phyloP scores from a whole-genome alignment of 108 stramenopile species.

The Cyclotella atomus region DNA sequence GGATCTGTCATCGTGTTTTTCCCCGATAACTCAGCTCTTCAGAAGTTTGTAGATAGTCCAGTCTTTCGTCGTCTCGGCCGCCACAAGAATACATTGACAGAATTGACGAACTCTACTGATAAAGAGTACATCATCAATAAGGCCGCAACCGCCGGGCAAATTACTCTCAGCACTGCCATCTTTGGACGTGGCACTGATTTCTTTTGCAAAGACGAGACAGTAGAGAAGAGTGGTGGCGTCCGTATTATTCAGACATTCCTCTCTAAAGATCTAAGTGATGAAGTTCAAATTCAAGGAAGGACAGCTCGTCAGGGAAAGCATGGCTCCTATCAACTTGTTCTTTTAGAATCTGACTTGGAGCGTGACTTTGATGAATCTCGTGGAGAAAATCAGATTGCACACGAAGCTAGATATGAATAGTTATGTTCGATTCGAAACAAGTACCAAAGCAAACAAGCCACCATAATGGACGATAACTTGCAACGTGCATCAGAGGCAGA shows the following conservation, averaged over 20 bases:
- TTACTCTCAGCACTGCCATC: slow-evolving; percentile 60
- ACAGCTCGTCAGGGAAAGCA: slow-evolving; percentile 68
- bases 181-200: slow-evolving; percentile 74
- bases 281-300: slow-evolving; percentile 70
- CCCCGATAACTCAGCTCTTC: slow-evolving; percentile 23
- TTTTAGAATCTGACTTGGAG: slow-evolving; percentile 59
- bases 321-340: slow-evolving; percentile 59
- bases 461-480: slow-evolving; percentile 49
- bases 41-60: slow-evolving; percentile 46
- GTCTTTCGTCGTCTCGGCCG: slow-evolving; percentile 56
- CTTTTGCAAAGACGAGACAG: slow-evolving; percentile 64
- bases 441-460: slow-evolving; percentile 26
- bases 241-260: slow-evolving; percentile 65
- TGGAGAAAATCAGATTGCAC: slow-evolving; percentile 41
- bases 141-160: slow-evolving; percentile 59
- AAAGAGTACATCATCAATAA: slow-evolving; percentile 66
- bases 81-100: slow-evolving; percentile 51
- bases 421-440: slow-evolving; percentile 45
- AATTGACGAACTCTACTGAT: slow-evolving; percentile 45
- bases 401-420: slow-evolving; percentile 51
- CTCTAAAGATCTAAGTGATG: slow-evolving; percentile 58
- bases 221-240: slow-evolving; percentile 56
- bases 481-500: slow-evolving; percentile 51
- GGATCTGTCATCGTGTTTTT: slow-evolving; percentile 74
- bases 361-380: slow-evolving; percentile 46